A percentile compares a stretch with the other conserved stretches of the same genome.
phyloP scores from a whole-genome alignment of 176 grass and related monocot species.

The Cymbopogon citratus region DNA sequence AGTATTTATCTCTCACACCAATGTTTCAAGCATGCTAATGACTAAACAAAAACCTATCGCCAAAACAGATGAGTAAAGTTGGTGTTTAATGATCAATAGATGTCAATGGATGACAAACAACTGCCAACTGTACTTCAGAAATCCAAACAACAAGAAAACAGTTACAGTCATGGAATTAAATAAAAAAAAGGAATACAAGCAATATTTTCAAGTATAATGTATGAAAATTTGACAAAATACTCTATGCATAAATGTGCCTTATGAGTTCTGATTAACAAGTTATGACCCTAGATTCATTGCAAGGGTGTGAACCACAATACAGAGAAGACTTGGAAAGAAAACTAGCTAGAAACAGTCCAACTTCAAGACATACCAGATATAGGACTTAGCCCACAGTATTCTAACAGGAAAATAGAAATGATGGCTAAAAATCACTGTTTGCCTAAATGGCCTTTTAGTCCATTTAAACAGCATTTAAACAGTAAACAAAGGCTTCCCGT shows the following conservation, averaged over 20 bases:
- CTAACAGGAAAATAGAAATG: neutral
- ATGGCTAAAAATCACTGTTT: neutral
- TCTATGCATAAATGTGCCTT: neutral
- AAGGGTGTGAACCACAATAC: neutral
- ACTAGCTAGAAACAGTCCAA: neutral
- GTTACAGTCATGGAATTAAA: neutral
- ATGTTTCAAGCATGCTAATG: neutral
- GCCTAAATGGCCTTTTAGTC: neutral
- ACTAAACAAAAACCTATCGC: slow-evolving; percentile 12
- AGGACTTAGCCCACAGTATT: neutral
- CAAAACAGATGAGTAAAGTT: neutral
- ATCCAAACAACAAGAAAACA: neutral
- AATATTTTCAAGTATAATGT: neutral
- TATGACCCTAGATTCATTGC: neutral
- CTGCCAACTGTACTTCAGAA: neutral
- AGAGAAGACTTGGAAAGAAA: neutral
- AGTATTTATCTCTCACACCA: neutral
- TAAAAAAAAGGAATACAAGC: neutral
- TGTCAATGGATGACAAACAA: neutral
- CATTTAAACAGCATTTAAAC: neutral
- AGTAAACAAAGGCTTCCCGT: neutral
- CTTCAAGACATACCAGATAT: neutral
- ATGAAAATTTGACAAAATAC: neutral
- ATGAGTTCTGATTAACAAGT: neutral
- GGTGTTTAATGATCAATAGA: neutral